Conservation (phyloP, 768 basidiomycete species). For the Ephemerocybe angulata region DNA sequence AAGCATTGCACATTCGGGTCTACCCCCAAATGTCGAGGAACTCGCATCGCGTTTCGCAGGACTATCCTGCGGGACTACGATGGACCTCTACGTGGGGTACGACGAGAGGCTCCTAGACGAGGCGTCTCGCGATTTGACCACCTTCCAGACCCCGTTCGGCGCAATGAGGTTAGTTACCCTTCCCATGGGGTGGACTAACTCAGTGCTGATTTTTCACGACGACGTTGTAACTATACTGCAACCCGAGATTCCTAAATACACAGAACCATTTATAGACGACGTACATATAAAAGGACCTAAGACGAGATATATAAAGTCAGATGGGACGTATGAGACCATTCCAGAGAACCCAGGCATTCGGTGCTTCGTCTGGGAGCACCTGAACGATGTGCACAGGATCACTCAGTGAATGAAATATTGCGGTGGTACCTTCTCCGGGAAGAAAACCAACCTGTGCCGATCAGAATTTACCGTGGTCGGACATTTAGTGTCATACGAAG, state of each 20-base stretch:
- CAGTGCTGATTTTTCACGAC: constrained; percentile 11
- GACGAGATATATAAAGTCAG: constrained; percentile 22
- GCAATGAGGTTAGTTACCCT: constrained; percentile 6
- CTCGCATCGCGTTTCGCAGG: constrained; percentile 21
- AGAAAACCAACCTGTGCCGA: constrained; percentile 29
- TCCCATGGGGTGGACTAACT: constrained; percentile 14
- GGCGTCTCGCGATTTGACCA: constrained; percentile 7
- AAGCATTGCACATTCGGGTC: constrained; percentile 25
- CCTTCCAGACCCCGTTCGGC: constrained; percentile 10
- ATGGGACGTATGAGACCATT: constrained; percentile 28
- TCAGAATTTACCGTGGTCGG: constrained; percentile 30
- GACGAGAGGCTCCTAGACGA: not conserved
- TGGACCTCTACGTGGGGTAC: constrained; percentile 10
- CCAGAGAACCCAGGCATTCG: constrained; percentile 29
- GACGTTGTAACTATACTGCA: constrained; percentile 23
- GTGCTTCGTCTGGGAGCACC: constrained; percentile 36
- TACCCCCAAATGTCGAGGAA: constrained; percentile 26
- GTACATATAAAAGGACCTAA: constrained; percentile 27
- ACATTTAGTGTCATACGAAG: constrained; percentile 35
- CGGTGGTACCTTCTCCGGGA: constrained; percentile 8
- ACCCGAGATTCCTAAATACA: constrained; percentile 31
- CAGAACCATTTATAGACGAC: constrained; percentile 34
- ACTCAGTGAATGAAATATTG: constrained; percentile 23
- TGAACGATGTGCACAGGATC: constrained; percentile 27
- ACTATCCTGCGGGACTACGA: not conserved